Percentiles rank a stretch among this genome's conserved stretches.
phyloP scores from a whole-genome alignment of 2,329 filamentous ascomycete species.

The Epichloe coenophiala region DNA sequence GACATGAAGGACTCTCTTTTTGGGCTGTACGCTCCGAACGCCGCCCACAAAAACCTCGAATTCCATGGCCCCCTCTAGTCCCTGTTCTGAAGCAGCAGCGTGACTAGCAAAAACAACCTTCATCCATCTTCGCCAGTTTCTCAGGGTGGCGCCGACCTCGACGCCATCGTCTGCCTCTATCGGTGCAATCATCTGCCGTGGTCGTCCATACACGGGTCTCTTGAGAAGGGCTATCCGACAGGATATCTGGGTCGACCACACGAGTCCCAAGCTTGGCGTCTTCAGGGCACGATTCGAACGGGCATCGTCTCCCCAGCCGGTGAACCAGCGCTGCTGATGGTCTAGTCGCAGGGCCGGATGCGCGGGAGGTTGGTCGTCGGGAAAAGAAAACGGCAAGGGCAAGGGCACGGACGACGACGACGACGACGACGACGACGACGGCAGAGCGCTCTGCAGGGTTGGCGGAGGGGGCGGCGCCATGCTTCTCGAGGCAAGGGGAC shows the following conservation, averaged over 20 bases:
- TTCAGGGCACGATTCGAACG: conserved; percentile 42
- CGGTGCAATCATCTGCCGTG: conserved; percentile 21
- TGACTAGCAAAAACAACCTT: conserved; percentile 86
- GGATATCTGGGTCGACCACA: conserved; percentile 84
- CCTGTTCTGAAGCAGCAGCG: conserved; percentile 38
- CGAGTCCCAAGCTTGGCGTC: conserved; percentile 73
- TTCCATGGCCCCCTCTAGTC: conserved; percentile 41
- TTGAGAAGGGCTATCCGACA: conserved; percentile 73
- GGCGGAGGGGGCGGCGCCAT: conserved; percentile 22
- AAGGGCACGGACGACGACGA: not conserved
- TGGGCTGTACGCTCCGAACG: conserved; percentile 22
- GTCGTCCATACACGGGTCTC: conserved; percentile 38
- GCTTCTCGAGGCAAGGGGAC: conserved; percentile 35
- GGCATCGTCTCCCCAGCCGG: conserved; percentile 75
- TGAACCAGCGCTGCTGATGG: conserved; percentile 90
- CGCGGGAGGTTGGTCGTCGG: conserved; percentile 18
- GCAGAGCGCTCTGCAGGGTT: not conserved
- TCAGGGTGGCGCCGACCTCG: conserved; percentile 31
- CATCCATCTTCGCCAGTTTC: conserved; percentile 60
- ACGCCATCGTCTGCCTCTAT: conserved; percentile 26
- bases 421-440: not conserved
- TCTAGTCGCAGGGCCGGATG: conserved; percentile 55
- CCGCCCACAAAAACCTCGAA: conserved; percentile 62
- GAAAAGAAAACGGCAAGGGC: conserved; percentile 22
- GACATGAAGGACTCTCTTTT: not conserved